Base-by-base conservation (phyloP, 1,139 yeast species). In the Cylindricascospora bacillispora region DNA sequence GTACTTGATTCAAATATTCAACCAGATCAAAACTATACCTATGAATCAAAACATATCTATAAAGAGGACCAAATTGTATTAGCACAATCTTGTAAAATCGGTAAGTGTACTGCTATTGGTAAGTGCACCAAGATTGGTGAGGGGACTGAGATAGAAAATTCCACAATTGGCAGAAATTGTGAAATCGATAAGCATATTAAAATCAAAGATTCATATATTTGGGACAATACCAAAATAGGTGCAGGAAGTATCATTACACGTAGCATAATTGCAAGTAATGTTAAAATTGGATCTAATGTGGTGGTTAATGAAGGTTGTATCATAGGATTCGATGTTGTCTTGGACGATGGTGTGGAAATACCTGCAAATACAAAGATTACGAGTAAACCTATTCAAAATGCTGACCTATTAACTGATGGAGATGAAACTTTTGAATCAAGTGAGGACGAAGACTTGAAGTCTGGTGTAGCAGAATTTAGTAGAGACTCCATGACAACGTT, bases 31-130 rank as follows among this genome's bases (percentile, higher is more conserved):
- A 67, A 82, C 1, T 89, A 79, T 50, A 60, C 74, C 5, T 83
- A 83, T 55, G 92, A 79, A 45, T 68, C 78, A 33, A 79, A 82
- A 32, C 93, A 89, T 52, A 71, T 86, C 28, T 89, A 92, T 57
- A 85, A 83, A 56, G 92, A 79, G 41, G 69, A 70, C 28, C 76
- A 77, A 40, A 89, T 89, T 14, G 73, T 85, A 10, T 64, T 92
- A 44, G 94, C 95, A 0, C 95, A 86, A 52, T 78, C 92, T n/a
- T 83, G 95, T 59, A 73, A 73, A 41, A 70, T 83, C 37, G 79
- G 78, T 13, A 68, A 74, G 30, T 66, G 81, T 43, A 78, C 86
- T 4, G 77, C 81, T 4, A 79, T 92, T 40, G 95, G 95, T 1
- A 59, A 73, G 5, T 67, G 70, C 33, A 66, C 95, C 0, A 65